phyloP scores from a whole-genome alignment of 2,329 filamentous ascomycete species.

The Exserohilum turcica region DNA sequence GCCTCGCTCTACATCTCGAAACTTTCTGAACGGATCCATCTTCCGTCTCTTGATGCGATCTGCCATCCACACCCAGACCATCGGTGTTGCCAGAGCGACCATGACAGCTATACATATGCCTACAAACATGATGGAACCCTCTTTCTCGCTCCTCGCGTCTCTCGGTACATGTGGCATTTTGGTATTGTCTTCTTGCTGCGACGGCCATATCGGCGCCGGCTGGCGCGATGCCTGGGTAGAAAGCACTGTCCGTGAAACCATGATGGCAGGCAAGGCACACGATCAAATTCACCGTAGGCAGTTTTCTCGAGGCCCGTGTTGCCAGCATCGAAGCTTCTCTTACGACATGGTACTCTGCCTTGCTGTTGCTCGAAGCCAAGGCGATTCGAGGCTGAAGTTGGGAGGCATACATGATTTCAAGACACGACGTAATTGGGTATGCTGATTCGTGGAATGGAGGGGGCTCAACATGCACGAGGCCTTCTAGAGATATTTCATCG shows the following conservation, averaged over 20 bases:
- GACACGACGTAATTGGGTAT: slow-evolving; percentile 1
- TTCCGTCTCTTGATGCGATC: slow-evolving; percentile 6
- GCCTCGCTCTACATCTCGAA: slow-evolving; percentile 1
- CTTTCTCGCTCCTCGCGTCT: background rate
- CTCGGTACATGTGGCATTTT: background rate
- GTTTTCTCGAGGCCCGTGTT: background rate
- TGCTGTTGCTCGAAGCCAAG: background rate
- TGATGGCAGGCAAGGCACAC: background rate
- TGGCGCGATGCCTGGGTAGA: background rate
- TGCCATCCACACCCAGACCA: slow-evolving; percentile 5
- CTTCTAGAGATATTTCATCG: background rate
- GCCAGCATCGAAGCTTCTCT: background rate
- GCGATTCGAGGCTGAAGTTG: slow-evolving; percentile 7
- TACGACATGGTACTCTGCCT: background rate
- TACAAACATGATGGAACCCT: background rate
- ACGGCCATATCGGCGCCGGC: background rate
- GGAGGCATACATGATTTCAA: slow-evolving; percentile 8
- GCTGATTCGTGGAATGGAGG: background rate
- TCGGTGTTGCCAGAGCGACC: slow-evolving; percentile 1
- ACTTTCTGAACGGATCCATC: slow-evolving; percentile 1
- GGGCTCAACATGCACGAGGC: background rate
- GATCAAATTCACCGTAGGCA: background rate
- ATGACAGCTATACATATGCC: slow-evolving; percentile 3
- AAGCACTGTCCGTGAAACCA: background rate
- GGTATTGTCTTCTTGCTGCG: background rate